Evolutionary conservation across 176 grass and related monocot genomes (phyloP).

Genomic region (Paspalum vaginatum): DNA sequence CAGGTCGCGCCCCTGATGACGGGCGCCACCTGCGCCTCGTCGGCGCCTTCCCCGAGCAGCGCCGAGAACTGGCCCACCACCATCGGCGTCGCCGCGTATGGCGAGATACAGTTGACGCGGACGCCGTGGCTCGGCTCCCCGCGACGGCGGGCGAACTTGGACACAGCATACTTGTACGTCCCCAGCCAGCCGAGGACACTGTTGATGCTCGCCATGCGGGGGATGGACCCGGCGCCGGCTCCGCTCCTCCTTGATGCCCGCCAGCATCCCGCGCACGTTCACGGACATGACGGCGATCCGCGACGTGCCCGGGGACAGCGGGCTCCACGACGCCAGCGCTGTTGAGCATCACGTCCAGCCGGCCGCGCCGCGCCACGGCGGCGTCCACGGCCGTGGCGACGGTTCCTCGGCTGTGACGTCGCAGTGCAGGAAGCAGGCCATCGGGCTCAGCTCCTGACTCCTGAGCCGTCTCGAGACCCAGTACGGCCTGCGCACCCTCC

Average conservation of each 20-base stretch:
- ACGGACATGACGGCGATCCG: constrained; percentile 41
- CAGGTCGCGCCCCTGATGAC: too few relatives aligned
- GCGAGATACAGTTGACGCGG: constrained; percentile 40
- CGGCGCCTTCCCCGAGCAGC: too few relatives aligned
- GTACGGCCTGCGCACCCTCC: constrained; percentile 52
- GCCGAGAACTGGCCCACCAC: too few relatives aligned
- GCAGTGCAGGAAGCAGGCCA: constrained; percentile 61
- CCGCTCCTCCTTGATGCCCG: neutral
- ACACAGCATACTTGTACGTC: neutral
- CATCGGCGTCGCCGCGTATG: neutral
- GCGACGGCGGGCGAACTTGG: constrained; percentile 17
- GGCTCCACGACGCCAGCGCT: neutral
- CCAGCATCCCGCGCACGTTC: constrained; percentile 46
- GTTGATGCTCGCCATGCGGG: neutral
- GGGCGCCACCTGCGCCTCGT: too few relatives aligned
- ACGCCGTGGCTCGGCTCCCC: constrained; percentile 13
- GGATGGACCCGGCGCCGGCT: constrained; percentile 1
- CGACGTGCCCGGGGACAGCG: neutral
- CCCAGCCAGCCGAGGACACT: neutral
- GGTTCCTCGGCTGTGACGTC: constrained; percentile 66
- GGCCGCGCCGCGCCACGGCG: constrained; percentile 54
- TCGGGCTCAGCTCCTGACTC: constrained; percentile 44
- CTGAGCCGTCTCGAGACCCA: constrained; percentile 33
- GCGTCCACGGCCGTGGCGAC: constrained; percentile 64
- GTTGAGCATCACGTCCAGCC: constrained; percentile 70